Evolutionary conservation across 2,329 filamentous ascomycete species (phyloP), one percentile per base, ranked within the genome.

Genomic region (Orbilia javanica): DNA sequence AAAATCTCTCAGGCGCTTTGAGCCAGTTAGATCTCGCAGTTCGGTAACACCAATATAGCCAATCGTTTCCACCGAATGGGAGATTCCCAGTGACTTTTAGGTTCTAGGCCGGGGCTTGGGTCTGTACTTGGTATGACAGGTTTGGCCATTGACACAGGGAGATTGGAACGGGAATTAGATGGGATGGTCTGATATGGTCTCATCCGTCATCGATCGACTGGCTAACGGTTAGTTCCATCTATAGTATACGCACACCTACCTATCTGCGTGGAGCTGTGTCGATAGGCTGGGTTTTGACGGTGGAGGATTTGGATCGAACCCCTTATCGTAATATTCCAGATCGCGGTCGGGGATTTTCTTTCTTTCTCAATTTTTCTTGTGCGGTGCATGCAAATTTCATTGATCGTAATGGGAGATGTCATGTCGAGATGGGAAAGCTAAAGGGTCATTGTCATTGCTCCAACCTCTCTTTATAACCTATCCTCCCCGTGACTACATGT

Each of bases 381-480:
- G 4, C 31, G n/a, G n/a, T n/a, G n/a, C n/a, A n/a, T n/a, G n/a
- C n/a, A n/a, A n/a, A n/a, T n/a, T n/a, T n/a, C n/a, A 34, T 34
- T 10, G 31, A 34, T 34, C 31, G 31, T 34, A 10, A 10, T 34
- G 5, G 31, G 31, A 10, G 31, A 34, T 42, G 55, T 22, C 20
- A 20, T n/a, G 13, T 60, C 20, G 10, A 42, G 20, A 42, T 60
- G 55, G 34, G 53, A 42, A 25, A n/a, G n/a, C n/a, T n/a, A n/a
- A n/a, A n/a, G n/a, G n/a, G n/a, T 55, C 34, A 36, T 22, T 55
- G 20, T 25, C 36, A 73, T 66, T 73, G 69, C 52, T 60, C 62
- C 69, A 66, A 20, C 69, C 69, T 73, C 69, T 42, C 31, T 42
- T 25, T 60, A 42, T 42, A 25, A 11, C 29, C 55, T 34, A 34